Percentiles rank a stretch among this genome's conserved stretches.
Evolutionary conservation across 139 green algal species (phyloP).

Genomic region (Chlamydomonas schloesseri): DNA sequence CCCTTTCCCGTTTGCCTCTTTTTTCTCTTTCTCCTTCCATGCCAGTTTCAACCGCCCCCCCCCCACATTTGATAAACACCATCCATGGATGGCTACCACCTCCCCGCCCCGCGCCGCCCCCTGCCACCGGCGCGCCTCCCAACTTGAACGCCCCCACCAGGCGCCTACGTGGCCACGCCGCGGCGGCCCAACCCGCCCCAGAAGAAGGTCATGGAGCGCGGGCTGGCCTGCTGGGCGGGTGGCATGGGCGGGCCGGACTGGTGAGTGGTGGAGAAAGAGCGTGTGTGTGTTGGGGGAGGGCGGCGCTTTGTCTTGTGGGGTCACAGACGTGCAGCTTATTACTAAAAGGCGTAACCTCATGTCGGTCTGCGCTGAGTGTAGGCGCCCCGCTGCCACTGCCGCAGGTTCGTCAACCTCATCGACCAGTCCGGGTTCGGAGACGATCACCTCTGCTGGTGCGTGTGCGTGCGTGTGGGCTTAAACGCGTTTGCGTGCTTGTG

Average conservation of each 20-base stretch:
- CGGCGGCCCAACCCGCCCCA: constrained; percentile 49
- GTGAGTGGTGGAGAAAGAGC: neutral
- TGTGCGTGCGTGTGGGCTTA: neutral
- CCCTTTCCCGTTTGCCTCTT: no score
- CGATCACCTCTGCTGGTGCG: constrained; percentile 46
- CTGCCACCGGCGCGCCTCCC: neutral
- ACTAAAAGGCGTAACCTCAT: no score
- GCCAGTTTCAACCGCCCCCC: no score
- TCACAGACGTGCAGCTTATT: no score
- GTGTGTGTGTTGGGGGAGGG: no score
- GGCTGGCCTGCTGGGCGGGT: constrained; percentile 55
- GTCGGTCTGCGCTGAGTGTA: no score
- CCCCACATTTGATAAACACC: no score
- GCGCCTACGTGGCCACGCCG: constrained; percentile 46
- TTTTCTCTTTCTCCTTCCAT: no score
- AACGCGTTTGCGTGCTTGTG: neutral
- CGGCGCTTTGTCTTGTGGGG: no score
- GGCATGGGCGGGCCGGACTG: constrained; percentile 41
- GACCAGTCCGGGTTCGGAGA: constrained; percentile 50
- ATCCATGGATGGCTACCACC: no score
- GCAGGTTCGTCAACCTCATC: constrained; percentile 40
- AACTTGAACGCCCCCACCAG: neutral
- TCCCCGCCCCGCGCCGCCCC: neutral
- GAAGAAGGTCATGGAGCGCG: constrained; percentile 45
- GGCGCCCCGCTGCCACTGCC: no score